Evolutionary conservation across 257 asterid genomes (phyloP).

Genomic region (Vinca minor): DNA sequence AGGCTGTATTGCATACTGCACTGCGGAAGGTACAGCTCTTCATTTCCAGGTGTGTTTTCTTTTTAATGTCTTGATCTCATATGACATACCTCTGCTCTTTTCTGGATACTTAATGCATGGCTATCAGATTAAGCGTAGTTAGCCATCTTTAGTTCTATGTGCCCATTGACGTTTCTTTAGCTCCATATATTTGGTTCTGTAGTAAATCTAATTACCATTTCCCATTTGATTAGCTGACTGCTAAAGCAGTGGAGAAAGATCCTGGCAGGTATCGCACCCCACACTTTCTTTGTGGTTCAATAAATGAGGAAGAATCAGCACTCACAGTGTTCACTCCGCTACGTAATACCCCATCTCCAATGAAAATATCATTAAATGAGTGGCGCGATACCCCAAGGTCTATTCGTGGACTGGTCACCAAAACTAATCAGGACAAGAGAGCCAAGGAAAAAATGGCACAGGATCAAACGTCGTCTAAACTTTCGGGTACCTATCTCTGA

Average conservation of each 20-base stretch:
- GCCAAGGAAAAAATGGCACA: conserved; percentile 20
- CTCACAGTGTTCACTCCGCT: conserved; percentile 44
- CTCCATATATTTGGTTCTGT: no score
- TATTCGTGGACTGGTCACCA: conserved; percentile 32
- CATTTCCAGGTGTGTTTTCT: no score
- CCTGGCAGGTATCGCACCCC: conserved; percentile 46
- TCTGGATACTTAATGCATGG: background rate
- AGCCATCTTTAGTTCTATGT: background rate
- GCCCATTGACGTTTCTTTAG: background rate
- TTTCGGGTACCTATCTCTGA: conserved; percentile 24
- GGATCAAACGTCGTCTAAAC: conserved; percentile 6
- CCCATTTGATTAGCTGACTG: conserved; percentile 41
- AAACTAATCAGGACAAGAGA: conserved; percentile 31
- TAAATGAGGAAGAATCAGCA: conserved; percentile 52
- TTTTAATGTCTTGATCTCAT: conserved; percentile 16
- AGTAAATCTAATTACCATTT: background rate
- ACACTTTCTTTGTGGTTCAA: conserved; percentile 73
- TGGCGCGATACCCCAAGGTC: conserved; percentile 29
- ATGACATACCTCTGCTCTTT: background rate
- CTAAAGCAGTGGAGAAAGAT: conserved; percentile 48
- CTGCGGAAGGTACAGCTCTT: conserved; percentile 77
- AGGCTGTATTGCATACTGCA: conserved; percentile 88
- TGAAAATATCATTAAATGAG: conserved; percentile 23
- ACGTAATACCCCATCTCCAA: conserved; percentile 29
- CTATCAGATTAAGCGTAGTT: background rate